Conservation (phyloP, 2,329 filamentous ascomycete species). For the Cercospora janseana region DNA sequence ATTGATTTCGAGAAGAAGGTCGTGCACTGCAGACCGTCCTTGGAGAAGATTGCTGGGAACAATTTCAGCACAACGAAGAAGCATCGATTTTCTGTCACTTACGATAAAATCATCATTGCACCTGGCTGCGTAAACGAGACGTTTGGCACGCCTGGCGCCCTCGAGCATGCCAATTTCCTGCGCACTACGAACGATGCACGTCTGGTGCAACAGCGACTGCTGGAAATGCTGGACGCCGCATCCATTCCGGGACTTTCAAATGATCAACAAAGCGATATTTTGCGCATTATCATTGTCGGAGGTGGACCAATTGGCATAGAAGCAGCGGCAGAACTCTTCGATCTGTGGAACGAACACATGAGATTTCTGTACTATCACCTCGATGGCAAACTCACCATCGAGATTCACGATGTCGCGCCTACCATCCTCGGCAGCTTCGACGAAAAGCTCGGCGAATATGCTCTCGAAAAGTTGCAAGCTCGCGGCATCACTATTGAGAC, state of each 20-base stretch:
- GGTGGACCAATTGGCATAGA: constrained; percentile 47
- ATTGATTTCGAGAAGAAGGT: constrained; percentile 41
- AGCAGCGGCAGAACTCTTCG: constrained; percentile 46
- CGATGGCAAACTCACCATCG: constrained; percentile 41
- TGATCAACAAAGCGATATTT: constrained; percentile 36
- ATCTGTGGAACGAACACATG: constrained; percentile 44
- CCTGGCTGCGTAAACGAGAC: constrained; percentile 46
- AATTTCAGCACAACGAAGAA: constrained; percentile 27
- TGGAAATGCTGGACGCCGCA: constrained; percentile 42
- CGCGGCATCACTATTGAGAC: constrained; percentile 43
- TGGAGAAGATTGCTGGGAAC: constrained; percentile 34
- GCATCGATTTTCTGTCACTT: constrained; percentile 41
- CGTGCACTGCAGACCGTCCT: constrained; percentile 39
- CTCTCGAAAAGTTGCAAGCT: constrained; percentile 39
- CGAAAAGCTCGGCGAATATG: constrained; percentile 44
- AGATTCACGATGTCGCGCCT: constrained; percentile 48
- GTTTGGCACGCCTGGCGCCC: constrained; percentile 43
- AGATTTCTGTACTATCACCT: constrained; percentile 43
- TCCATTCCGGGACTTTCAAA: constrained; percentile 35
- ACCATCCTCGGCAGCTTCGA: constrained; percentile 46
- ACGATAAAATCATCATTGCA: constrained; percentile 45
- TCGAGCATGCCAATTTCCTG: constrained; percentile 42
- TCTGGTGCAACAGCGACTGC: constrained; percentile 37
- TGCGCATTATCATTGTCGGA: constrained; percentile 44
- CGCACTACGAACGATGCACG: constrained; percentile 40